These are phyloP conservation scores for Scheffersomyces segobiensis DNA, from an alignment of 1,139 yeast genomes.

Conservation along the genomic window DNA sequence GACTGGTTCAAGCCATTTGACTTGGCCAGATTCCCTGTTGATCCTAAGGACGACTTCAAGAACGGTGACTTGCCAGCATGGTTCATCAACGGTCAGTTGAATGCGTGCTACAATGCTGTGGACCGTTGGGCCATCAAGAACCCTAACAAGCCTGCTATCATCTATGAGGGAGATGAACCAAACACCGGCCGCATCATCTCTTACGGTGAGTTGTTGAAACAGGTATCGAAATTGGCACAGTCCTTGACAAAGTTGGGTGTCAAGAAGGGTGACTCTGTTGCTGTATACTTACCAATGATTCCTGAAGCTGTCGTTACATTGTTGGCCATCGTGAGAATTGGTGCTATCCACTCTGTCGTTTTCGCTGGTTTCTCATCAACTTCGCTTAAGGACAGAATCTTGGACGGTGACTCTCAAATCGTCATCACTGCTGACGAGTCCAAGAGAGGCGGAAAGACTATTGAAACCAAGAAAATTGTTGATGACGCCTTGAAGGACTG, in stretches of 20 bases:
- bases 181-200: constrained; percentile 62
- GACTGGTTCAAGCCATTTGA: constrained; percentile 68
- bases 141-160: constrained; percentile 74
- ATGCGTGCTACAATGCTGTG: constrained; percentile 76
- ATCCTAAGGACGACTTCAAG: constrained; percentile 52
- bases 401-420: constrained; percentile 71
- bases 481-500: constrained; percentile 76
- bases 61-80: constrained; percentile 73
- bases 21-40: constrained; percentile 54
- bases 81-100: constrained; percentile 76
- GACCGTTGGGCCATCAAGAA: constrained; percentile 76
- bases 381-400: constrained; percentile 73
- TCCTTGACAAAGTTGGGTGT: constrained; percentile 68
- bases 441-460: constrained; percentile 79
- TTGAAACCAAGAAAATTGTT: constrained; percentile 79
- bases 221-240: constrained; percentile 71
- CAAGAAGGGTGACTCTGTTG: constrained; percentile 80
- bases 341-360: constrained; percentile 81
- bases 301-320: constrained; percentile 77
- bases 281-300: constrained; percentile 84
- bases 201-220: constrained; percentile 68
- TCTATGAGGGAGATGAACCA: constrained; percentile 80
- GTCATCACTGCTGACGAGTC: constrained; percentile 83
- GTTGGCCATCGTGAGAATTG: constrained; percentile 73
- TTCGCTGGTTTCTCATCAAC: constrained; percentile 83